Conservation (phyloP, 345 rosid genomes). For the Eutrema heterophyllum region DNA sequence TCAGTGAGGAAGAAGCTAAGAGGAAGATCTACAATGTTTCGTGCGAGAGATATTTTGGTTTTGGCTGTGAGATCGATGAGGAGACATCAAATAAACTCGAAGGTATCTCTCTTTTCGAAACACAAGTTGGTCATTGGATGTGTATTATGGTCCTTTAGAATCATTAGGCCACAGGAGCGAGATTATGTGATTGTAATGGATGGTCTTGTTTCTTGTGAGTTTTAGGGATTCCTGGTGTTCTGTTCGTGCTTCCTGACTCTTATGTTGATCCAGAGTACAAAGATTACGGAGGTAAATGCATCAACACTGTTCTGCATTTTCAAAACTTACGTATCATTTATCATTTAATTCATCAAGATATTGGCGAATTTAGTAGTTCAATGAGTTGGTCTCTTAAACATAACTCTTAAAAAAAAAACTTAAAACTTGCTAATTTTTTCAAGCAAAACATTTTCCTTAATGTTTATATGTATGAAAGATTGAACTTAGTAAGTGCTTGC, state of each 20-base stretch:
- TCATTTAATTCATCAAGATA: constrained; percentile 3
- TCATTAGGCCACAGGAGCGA: neutral
- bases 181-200: constrained; percentile 9
- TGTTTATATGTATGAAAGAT: neutral
- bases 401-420: neutral
- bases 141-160: neutral
- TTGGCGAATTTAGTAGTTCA: neutral
- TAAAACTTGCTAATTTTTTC: neutral
- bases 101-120: constrained; percentile 40
- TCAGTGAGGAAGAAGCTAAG: constrained; percentile 85
- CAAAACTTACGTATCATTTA: neutral
- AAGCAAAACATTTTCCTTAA: neutral
- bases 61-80: constrained; percentile 92
- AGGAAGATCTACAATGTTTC: constrained; percentile 90
- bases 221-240: constrained; percentile 58
- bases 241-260: constrained; percentile 89
- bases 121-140: neutral
- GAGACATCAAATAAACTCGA: constrained; percentile 90
- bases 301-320: neutral
- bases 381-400: neutral
- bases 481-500: neutral
- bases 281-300: constrained; percentile 82
- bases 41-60: constrained; percentile 90
- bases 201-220: neutral
- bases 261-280: constrained; percentile 81